Evolutionary conservation across 805 yeast species (phyloP), one percentile per base, ranked within the genome.

Genomic region (Kurtzmaniella cleridarum): DNA sequence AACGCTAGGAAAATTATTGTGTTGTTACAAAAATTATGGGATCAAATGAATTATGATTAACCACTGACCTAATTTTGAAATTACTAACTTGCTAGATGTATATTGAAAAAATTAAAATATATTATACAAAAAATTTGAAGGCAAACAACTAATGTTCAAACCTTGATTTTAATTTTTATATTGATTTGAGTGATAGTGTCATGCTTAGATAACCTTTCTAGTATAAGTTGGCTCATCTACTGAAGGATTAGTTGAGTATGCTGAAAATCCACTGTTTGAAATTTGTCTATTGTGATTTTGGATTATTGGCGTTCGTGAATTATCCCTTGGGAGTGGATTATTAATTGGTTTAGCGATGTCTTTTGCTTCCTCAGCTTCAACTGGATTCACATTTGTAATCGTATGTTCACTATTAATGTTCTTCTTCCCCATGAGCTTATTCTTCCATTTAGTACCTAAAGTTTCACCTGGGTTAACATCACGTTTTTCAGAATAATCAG

Each of bases 361-460:
- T 23, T 41, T 36, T 17, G 38, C 31, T 14, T 41, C 41, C 16
- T 39, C 46, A 32, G 40, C 43, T 10, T 38, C 38, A 11, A 31
- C 44, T 26, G 45, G 46, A 30, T 50, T 57, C 20, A 42, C 40
- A 16, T 36, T 41, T 32, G 52, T 39, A 9, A 57, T 54, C 32
- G 55, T 67, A 40, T 60, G 58, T 30, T 59, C 44, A 42, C 64
- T 57, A 5, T 41, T 40, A 6, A 45, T 34, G 13, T 38, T 35
- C 9, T 34, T 40, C 17, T 38, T 20, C 36, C 73, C 62, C 1
- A 73, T 62, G 31, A 76, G 49, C 41, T 62, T 72, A 46, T 61
- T 61, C 29, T 65, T 67, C 35, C 73, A 50, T 53, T 60, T 73
- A 3, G 73, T 56, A 8, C 76, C 73, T 26, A 71, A 62, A 5